These are phyloP conservation scores for Themeda triandra DNA, from an alignment of 176 grass and related monocot species.

Conservation along the genomic window DNA sequence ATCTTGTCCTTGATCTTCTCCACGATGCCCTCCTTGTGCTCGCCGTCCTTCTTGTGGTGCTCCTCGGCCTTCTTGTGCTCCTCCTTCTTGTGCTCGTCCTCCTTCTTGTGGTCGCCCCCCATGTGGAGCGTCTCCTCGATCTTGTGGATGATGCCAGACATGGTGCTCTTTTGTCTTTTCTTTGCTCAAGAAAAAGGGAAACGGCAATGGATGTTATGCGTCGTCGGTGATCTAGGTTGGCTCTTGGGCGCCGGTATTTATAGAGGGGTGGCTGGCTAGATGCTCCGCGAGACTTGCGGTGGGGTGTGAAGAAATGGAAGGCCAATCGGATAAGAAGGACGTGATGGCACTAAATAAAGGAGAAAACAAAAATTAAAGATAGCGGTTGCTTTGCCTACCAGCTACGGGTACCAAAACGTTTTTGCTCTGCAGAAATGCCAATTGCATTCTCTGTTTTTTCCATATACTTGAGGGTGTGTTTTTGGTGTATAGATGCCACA, in stretches of 20 bases:
- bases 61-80: slow-evolving; percentile 50
- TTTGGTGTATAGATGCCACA: too few species aligned
- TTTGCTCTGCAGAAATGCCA: too few species aligned
- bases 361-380: neutral
- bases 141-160: slow-evolving; percentile 90
- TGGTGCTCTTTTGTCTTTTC: neutral
- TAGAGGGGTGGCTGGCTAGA: neutral
- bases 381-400: slow-evolving; percentile 8
- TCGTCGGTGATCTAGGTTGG: slow-evolving; percentile 12
- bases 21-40: slow-evolving; percentile 59
- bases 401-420: neutral
- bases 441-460: too few species aligned
- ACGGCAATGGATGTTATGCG: neutral
- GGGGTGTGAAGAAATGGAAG: slow-evolving; percentile 32
- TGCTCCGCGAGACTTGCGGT: slow-evolving; percentile 15
- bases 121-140: slow-evolving; percentile 88
- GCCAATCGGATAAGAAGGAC: slow-evolving; percentile 26
- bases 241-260: slow-evolving; percentile 35
- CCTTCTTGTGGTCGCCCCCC: slow-evolving; percentile 70
- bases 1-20: slow-evolving; percentile 96
- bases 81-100: slow-evolving; percentile 55
- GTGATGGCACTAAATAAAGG: neutral
- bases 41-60: slow-evolving; percentile 50
- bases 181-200: slow-evolving; percentile 1
- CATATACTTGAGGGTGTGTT: too few species aligned